Evolutionary conservation across 495 filamentous ascomycete species (phyloP), one percentile per base, ranked within the genome.

Genomic region (Lindgomyces ingoldianus): DNA sequence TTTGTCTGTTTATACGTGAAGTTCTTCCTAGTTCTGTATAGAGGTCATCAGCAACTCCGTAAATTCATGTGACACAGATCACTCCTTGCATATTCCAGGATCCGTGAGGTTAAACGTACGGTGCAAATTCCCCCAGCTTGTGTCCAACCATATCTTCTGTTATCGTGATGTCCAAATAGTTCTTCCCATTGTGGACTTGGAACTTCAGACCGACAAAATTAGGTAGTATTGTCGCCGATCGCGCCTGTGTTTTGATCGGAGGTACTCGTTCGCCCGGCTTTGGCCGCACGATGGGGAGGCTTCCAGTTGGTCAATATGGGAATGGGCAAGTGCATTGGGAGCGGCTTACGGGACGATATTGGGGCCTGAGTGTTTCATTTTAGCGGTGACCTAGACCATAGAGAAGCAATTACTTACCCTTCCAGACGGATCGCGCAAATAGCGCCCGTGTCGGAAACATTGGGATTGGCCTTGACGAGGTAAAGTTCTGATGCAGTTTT

Each of bases 61-160:
- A n/a, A n/a, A n/a, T n/a, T n/a, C n/a, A n/a, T n/a, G n/a, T n/a
- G n/a, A n/a, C n/a, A n/a, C n/a, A n/a, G n/a, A n/a, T n/a, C n/a
- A n/a, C n/a, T n/a, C n/a, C n/a, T n/a, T n/a, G n/a, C n/a, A n/a
- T n/a, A n/a, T n/a, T n/a, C n/a, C 19, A 16, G 12, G 16, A 16
- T 11, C 14, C 24, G 21, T 25, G 4, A 25, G 25, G 18, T 25
- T 55, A 45, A 6, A 87, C 93, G 76, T 85, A 96, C 92, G 84
- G 71, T 64, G 92, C 85, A 76, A 96, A 98, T 80, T 98, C 95
- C 64, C 94, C 94, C 72, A 98, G 81, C 78, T 98, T 98, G 75
- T 95, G 88, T 44, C 95, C 94, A 16, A 98, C 95, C 95, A 98
- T 98, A 73, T 98, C 91, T 76, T 97, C 93, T 42, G 92, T 96